Evolutionary conservation across 306 rosid species (phyloP).

Genomic region (Purshia tridentata): DNA sequence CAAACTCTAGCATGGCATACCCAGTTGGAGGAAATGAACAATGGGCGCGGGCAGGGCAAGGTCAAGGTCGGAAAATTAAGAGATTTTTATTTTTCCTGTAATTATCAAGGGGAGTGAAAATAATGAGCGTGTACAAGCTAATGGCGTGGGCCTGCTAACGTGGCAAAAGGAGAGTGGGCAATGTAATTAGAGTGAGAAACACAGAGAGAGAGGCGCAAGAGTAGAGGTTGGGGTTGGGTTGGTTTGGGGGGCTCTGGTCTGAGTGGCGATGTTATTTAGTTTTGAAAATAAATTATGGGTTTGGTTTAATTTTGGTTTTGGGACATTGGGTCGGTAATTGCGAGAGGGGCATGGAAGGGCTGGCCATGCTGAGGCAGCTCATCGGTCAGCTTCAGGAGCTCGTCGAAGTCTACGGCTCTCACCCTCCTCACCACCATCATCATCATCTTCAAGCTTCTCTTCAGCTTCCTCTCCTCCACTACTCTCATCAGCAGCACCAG

Average conservation of each 20-base stretch:
- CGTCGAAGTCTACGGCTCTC: conserved; percentile 47
- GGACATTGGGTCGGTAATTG: background rate
- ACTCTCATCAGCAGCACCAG: conserved; percentile 28
- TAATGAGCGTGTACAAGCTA: conserved; percentile 5
- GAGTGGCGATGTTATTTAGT: background rate
- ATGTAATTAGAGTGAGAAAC: conserved; percentile 9
- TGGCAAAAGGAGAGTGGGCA: conserved; percentile 30
- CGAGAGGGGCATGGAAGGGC: conserved; percentile 62
- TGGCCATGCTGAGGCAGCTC: conserved; percentile 78
- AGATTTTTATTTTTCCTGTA: background rate
- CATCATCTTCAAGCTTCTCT: conserved; percentile 20
- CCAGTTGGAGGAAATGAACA: too few relatives aligned
- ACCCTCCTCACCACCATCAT: conserved; percentile 22
- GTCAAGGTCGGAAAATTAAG: too few relatives aligned
- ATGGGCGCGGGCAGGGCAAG: too few relatives aligned
- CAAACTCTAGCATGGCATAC: background rate
- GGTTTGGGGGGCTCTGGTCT: conserved; percentile 1
- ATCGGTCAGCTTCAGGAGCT: conserved; percentile 80
- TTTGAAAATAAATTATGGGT: background rate
- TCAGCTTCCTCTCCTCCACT: conserved; percentile 28
- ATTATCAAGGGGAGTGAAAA: too few relatives aligned
- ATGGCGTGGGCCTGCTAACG: conserved; percentile 25
- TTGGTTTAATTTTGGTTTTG: background rate
- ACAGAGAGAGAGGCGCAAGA: background rate
- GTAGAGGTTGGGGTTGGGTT: conserved; percentile 19